Evolutionary conservation across 2,329 filamentous ascomycete species (phyloP), one percentile per base, ranked within the genome.

Genomic region (Claviceps maximensis): DNA sequence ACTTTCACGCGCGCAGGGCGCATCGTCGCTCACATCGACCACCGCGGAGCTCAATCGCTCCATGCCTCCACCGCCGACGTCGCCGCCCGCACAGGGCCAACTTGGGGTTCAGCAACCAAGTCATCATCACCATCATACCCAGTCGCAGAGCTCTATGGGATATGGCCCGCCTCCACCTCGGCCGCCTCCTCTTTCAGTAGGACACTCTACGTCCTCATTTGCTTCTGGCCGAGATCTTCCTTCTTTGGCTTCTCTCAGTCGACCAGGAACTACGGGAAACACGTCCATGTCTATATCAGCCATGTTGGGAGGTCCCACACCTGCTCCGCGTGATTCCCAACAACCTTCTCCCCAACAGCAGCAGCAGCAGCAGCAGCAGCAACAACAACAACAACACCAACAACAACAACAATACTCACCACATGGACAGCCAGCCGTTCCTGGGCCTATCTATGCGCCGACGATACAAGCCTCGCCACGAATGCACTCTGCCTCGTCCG

Each of bases 251-350:
- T 69, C 75, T 13, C 65, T 81, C 21, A 64, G 73, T 27, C 70
- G 78, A 54, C 68, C 74, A 3, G 72, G 69, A 25, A 64, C 63
- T 53, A 71, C 68, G 53, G 69, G 69, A 0, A 72, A 73, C 45
- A 78, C 76, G 62, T 76, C 75, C 62, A 82, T 82, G 78, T 80
- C 78, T 21, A 80, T 82, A 64, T 79, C 77, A 1, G 75, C 77
- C 6, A 80, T 82, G 76, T 67, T 82, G 6, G 78, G 78, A 19
- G 76, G 75, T 0, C 74, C 76, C 48, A 68, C 71, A 41, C 65
- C 70, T 3, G 64, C 67, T 27, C 66, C 65, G 53, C 71, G 74
- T 50, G 74, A 76, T 40, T 62, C 67, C 12, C 68, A 69, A 57
- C 42, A 31, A n/a, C 23, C 50, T 29, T 66, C 71, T 58, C 46